Evolutionary conservation across 352 stramenopile genomes (phyloP), one percentile per base, ranked within the genome.

Genomic region (Globisporangium lucens): DNA sequence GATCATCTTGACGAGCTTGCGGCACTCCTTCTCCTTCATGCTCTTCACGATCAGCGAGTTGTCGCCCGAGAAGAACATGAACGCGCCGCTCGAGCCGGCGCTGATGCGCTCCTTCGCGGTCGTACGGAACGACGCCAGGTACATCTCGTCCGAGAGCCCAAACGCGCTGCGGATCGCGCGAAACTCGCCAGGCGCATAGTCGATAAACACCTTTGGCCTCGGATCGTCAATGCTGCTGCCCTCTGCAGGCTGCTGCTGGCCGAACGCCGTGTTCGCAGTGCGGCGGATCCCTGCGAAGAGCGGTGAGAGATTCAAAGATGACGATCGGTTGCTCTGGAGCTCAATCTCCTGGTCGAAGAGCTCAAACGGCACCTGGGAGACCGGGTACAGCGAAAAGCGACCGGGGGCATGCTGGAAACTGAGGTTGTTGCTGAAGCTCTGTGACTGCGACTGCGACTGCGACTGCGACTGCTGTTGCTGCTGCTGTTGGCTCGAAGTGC

Each of bases 31-130:
- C 52, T 89, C 75, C 57, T 80, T 89, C 58, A 93, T 80, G 65
- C 82, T 93, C 65, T 95, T 95, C 12, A 94, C 85, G 15, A 95
- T 82, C 36, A 94, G 65, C 63, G 83, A 75, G 30, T 89, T 85
- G 66, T 94, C 85, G 2, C 80, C 82, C 6, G 82, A 91, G 56
- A 90, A 93, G 52, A 95, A 95, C 75, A 95, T 87, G 67, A 95
- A 95, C 8, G 81, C 87, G 2, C 86, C 86, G 60, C 75, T 88
- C 55, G 85, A 89, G n/a, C 89, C 89, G 20, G 86, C 82, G 55
- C 79, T 89, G 33, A 96, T 72, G 22, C 85, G 84, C 33, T 95
- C 89, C 63, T 94, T 93, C 7, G 80, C 82, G 5, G 87, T 95
- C 27, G 80, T 81, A 24, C 83, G 78, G 59, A 95, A 91, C 47